Evolutionary conservation across 805 yeast genomes (phyloP).

Genomic region (Starmerella sp.): DNA sequence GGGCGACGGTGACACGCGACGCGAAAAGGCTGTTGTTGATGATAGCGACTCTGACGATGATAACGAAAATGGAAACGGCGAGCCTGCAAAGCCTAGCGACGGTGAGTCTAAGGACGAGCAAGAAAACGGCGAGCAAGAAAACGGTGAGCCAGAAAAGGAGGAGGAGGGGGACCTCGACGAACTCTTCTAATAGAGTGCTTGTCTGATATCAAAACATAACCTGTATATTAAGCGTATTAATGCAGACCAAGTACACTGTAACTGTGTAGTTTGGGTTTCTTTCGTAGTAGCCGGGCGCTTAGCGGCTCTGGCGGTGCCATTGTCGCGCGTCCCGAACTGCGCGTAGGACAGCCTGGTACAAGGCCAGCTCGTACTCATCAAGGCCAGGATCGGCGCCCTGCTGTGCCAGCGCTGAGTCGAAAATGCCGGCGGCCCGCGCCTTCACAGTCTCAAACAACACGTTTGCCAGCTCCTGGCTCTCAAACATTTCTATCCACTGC

Average conservation of each 20-base stretch:
- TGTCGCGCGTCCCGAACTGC: conserved; percentile 33
- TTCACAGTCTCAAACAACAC: conserved; percentile 42
- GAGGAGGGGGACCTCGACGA: conserved; percentile 23
- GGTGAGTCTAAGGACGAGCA: conserved; percentile 25
- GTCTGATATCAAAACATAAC: neutral
- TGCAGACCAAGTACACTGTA: no score
- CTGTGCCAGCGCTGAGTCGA: conserved; percentile 55
- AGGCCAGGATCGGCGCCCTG: conserved; percentile 38
- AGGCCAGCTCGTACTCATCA: conserved; percentile 22
- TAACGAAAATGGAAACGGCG: conserved; percentile 19
- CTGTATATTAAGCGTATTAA: neutral
- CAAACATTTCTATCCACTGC: conserved; percentile 66
- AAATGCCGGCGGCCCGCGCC: conserved; percentile 57
- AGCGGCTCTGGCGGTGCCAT: conserved; percentile 30
- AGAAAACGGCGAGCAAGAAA: conserved; percentile 16
- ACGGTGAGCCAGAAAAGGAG: neutral
- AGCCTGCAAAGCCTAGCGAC: conserved; percentile 19
- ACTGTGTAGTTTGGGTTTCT: neutral
- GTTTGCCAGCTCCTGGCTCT: conserved; percentile 49
- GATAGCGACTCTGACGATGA: conserved; percentile 17
- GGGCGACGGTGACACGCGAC: conserved; percentile 26
- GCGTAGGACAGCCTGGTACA: conserved; percentile 22
- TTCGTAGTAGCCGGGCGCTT: neutral
- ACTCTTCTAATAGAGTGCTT: conserved; percentile 9
- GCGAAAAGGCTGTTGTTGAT: conserved; percentile 11